Conservation (phyloP, 176 grass and related monocot species). For the Eleusine coracana region DNA sequence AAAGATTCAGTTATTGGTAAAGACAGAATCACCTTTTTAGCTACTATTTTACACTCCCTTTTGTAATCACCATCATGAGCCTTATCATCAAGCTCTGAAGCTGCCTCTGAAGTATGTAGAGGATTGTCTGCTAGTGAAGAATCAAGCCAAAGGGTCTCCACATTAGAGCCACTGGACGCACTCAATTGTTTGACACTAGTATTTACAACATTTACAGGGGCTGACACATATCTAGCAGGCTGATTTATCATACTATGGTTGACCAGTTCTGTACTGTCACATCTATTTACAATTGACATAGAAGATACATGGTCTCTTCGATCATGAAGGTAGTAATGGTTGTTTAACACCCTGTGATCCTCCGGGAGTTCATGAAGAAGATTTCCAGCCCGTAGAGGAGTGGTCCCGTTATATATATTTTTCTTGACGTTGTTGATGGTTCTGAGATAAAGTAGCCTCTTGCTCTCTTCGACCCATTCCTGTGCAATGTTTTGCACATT, state of each 20-base stretch:
- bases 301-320: constrained; percentile 30
- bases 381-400: constrained; percentile 29
- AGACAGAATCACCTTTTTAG: constrained; percentile 16
- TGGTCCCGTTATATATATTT: constrained; percentile 13
- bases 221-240: constrained; percentile 19
- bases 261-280: constrained; percentile 21
- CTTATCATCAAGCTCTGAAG: constrained; percentile 30
- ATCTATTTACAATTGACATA: constrained; percentile 34
- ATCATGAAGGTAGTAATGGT: constrained; percentile 28
- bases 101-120: constrained; percentile 3
- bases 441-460: constrained; percentile 33
- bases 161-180: constrained; percentile 26
- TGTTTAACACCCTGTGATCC: constrained; percentile 22
- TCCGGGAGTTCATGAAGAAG: constrained; percentile 13
- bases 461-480: constrained; percentile 46
- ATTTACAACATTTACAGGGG: constrained; percentile 17
- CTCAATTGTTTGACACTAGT: constrained; percentile 7
- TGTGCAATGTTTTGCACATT: constrained; percentile 20
- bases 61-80: constrained; percentile 26
- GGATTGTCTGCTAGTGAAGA: not conserved
- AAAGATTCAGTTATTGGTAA: constrained; percentile 23
- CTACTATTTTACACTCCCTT: constrained; percentile 2
- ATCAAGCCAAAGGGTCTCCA: constrained; percentile 1
- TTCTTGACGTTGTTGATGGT: constrained; percentile 30
- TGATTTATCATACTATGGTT: constrained; percentile 30